Conservation (phyloP, 2,329 filamentous ascomycete genomes). For the Pseudocercospora cruenta region DNA sequence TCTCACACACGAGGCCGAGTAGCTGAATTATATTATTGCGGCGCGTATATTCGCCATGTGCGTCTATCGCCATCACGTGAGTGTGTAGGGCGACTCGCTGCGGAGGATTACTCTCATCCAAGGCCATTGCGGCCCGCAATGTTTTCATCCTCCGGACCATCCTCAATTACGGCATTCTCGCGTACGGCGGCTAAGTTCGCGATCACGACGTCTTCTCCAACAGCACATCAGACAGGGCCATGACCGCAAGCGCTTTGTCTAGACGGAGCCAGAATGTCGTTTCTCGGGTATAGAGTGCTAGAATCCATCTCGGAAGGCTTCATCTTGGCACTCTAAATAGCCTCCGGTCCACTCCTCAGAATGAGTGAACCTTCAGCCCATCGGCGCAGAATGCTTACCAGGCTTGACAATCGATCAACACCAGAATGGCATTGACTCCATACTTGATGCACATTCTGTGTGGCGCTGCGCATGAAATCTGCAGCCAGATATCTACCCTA, state of each 20-base stretch:
- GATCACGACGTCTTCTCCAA: not conserved
- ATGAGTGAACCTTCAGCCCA: not conserved
- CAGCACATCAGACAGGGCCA: no score
- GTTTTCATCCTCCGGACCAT: not conserved
- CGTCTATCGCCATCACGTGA: not conserved
- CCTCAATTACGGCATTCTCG: not conserved
- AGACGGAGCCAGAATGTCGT: not conserved
- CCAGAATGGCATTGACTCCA: not conserved
- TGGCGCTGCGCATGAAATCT: not conserved
- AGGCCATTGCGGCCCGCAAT: not conserved
- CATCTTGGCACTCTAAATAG: slow-evolving; percentile 2
- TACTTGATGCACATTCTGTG: not conserved
- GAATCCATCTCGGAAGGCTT: not conserved
- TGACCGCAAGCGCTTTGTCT: not conserved
- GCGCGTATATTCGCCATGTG: not conserved
- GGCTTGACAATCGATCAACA: not conserved
- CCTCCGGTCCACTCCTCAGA: not conserved
- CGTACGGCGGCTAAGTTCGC: not conserved
- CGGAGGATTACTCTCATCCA: not conserved
- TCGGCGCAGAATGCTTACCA: not conserved
- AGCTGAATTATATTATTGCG: not conserved
- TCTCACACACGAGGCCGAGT: not conserved
- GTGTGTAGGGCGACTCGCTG: not conserved
- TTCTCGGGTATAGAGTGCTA: not conserved
- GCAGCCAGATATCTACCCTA: slow-evolving; percentile 1